A percentile compares a stretch with the other conserved stretches of the same genome.
Conservation (phyloP, 2,329 filamentous ascomycete species). For the Pseudogymnoascus verrucosus region DNA sequence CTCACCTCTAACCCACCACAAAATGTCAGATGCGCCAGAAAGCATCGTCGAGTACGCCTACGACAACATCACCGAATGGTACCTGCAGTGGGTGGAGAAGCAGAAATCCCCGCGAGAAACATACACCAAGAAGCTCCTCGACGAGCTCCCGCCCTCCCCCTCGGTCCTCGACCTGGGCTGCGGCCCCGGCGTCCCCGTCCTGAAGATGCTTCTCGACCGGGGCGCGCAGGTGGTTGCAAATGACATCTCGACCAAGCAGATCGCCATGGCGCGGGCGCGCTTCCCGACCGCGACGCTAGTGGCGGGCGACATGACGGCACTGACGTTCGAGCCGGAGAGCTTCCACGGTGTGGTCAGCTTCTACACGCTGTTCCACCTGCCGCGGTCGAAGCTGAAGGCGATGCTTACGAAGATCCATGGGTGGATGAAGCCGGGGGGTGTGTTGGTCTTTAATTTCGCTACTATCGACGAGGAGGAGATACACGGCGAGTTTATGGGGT, state of each 20-base stretch:
- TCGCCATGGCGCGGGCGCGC: conserved; percentile 26
- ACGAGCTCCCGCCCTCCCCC: conserved; percentile 13
- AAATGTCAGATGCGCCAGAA: background rate
- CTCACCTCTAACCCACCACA: too few species aligned
- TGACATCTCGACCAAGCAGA: conserved; percentile 34
- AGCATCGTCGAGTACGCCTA: conserved; percentile 21
- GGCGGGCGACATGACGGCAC: conserved; percentile 34
- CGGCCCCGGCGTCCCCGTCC: conserved; percentile 31
- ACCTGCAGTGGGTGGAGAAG: conserved; percentile 30
- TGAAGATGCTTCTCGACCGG: conserved; percentile 19
- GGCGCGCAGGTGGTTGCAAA: conserved; percentile 31
- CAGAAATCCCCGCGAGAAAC: conserved; percentile 25
- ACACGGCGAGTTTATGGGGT: conserved; percentile 17
- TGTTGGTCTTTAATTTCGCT: conserved; percentile 32
- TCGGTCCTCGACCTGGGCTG: conserved; percentile 34
- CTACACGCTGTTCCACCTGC: conserved; percentile 39
- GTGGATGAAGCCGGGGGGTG: conserved; percentile 37
- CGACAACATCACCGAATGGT: conserved; percentile 30
- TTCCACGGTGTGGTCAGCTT: conserved; percentile 36
- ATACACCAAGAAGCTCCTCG: conserved; percentile 27
- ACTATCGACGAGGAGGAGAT: conserved; percentile 16
- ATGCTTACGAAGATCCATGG: conserved; percentile 29
- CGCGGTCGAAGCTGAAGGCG: conserved; percentile 32
- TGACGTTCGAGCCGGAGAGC: conserved; percentile 26
- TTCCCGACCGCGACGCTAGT: background rate